phyloP scores from a whole-genome alignment of 306 rosid species.

The Inga laurina region DNA sequence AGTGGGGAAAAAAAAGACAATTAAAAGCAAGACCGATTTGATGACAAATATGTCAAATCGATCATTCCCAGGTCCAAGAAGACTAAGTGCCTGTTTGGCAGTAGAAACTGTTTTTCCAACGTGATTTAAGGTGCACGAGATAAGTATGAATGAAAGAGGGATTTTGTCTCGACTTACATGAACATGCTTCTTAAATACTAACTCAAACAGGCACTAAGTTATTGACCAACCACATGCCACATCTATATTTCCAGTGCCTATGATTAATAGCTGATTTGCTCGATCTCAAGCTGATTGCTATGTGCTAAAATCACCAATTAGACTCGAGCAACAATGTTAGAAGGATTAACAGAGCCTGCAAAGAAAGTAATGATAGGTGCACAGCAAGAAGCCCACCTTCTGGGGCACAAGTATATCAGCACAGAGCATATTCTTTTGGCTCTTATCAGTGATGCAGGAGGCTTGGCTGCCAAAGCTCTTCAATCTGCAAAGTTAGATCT shows the following conservation, averaged over 20 bases:
- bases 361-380: conserved; percentile 68
- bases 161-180: no score
- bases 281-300: neutral
- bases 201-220: no score
- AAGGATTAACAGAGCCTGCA: conserved; percentile 63
- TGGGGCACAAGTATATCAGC: conserved; percentile 75
- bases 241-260: neutral
- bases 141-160: no score
- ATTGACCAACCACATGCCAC: neutral
- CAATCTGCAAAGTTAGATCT: conserved; percentile 67
- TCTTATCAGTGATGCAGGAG: conserved; percentile 64
- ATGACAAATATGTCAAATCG: neutral
- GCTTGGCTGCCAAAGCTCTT: conserved; percentile 69
- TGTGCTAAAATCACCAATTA: neutral
- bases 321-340: conserved; percentile 51
- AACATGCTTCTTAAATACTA: no score
- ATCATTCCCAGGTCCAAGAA: neutral
- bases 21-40: neutral
- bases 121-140: no score
- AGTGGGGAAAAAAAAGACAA: neutral
- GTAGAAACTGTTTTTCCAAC: no score
- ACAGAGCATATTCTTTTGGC: conserved; percentile 78
- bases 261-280: neutral
- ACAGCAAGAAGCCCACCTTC: conserved; percentile 67
- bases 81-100: no score